Evolutionary conservation across 129 eudicot species (phyloP).

Genomic region (Chrysanthemum lavandulifolium): DNA sequence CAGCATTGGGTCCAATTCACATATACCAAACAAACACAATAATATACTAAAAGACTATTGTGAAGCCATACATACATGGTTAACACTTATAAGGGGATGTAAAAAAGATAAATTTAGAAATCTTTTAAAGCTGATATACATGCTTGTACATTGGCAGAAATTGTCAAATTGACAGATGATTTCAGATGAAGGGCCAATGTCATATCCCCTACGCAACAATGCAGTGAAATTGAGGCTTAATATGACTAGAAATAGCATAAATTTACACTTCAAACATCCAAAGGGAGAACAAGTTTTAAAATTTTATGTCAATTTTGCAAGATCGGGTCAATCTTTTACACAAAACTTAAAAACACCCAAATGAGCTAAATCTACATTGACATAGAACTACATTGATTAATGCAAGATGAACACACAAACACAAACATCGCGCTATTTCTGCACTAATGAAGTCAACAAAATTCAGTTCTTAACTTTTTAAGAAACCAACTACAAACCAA

Average conservation of each 20-base stretch:
- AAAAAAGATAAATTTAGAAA: background rate
- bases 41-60: no score
- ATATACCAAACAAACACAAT: no score
- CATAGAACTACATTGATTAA: constrained; percentile 2
- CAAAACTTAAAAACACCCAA: constrained; percentile 9
- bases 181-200: constrained; percentile 10
- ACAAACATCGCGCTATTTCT: no score
- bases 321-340: constrained; percentile 16
- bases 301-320: constrained; percentile 1
- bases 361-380: background rate
- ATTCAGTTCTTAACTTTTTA: background rate
- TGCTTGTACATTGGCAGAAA: background rate
- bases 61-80: background rate
- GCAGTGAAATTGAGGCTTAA: background rate
- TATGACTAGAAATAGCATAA: constrained; percentile 10
- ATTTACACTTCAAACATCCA: constrained; percentile 10
- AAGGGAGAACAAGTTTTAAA: background rate
- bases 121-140: background rate
- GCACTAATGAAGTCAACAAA: background rate
- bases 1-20: no score
- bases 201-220: constrained; percentile 15
- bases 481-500: background rate
- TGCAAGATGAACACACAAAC: no score
- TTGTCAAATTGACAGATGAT: constrained; percentile 1
- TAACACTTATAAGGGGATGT: background rate